Percentiles rank a stretch among this genome's conserved stretches.
phyloP scores from a whole-genome alignment of 2,329 filamentous ascomycete species.

The Myriosclerotinia duriaeana region DNA sequence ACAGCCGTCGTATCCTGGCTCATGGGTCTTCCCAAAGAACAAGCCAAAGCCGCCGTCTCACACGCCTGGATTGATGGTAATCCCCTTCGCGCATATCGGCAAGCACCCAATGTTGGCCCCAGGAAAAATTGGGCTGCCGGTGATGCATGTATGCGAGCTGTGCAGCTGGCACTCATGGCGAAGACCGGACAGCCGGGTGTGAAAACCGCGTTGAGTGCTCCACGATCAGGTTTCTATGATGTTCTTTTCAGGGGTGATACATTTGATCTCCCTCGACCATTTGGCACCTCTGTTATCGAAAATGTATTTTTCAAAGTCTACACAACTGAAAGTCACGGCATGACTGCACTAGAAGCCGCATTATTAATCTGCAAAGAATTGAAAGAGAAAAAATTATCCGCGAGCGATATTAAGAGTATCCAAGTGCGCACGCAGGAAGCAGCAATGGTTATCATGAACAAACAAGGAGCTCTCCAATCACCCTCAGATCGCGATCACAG shows the following conservation, averaged over 20 bases:
- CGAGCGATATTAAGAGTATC: constrained; percentile 35
- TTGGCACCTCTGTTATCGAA: constrained; percentile 35
- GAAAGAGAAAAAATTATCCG: constrained; percentile 24
- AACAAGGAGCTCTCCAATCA: constrained; percentile 34
- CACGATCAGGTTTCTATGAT: constrained; percentile 44
- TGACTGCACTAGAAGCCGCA: constrained; percentile 41
- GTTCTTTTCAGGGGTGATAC: constrained; percentile 26
- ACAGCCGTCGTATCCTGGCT: constrained; percentile 44
- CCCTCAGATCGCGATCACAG: constrained; percentile 43
- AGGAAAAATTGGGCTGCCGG: constrained; percentile 47
- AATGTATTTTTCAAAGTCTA: constrained; percentile 37
- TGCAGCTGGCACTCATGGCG: constrained; percentile 42
- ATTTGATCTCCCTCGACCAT: constrained; percentile 33
- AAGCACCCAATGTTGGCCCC: constrained; percentile 41
- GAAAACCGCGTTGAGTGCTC: constrained; percentile 38
- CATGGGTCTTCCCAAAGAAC: constrained; percentile 41
- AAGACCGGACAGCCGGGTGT: constrained; percentile 38
- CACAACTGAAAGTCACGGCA: constrained; percentile 40
- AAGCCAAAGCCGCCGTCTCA: constrained; percentile 42
- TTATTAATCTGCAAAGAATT: constrained; percentile 31
- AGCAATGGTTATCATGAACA: constrained; percentile 42
- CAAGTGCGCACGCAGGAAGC: constrained; percentile 39
- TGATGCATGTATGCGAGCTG: constrained; percentile 45
- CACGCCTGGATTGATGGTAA: constrained; percentile 46
- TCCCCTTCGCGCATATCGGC: constrained; percentile 42